Evolutionary conservation across 2,329 filamentous ascomycete genomes (phyloP).

Genomic region (Hypoxylon sp.): DNA sequence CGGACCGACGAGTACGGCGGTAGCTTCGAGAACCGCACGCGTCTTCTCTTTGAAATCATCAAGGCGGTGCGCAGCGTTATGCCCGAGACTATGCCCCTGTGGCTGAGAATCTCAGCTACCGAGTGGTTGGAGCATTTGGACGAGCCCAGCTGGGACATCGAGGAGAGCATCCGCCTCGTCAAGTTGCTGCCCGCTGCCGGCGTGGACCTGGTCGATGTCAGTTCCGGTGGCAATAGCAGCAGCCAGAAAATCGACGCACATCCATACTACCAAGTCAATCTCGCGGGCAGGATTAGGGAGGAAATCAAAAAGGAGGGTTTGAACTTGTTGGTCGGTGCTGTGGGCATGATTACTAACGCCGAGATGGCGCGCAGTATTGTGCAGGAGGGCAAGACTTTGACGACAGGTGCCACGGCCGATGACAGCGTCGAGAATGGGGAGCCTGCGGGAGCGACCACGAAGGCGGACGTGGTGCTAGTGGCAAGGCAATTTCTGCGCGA

Average conservation of each 20-base stretch:
- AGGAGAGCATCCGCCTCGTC: constrained; percentile 75
- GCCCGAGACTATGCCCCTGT: constrained; percentile 66
- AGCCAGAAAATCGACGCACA: constrained; percentile 70
- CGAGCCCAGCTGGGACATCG: constrained; percentile 73
- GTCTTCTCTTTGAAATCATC: constrained; percentile 69
- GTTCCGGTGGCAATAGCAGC: constrained; percentile 77
- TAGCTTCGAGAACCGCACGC: constrained; percentile 73
- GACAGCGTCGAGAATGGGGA: constrained; percentile 58
- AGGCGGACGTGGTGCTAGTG: constrained; percentile 78
- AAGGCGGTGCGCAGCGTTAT: constrained; percentile 64
- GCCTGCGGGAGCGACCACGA: constrained; percentile 55
- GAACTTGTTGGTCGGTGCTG: constrained; percentile 75
- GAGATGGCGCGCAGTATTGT: constrained; percentile 72
- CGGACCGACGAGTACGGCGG: constrained; percentile 71
- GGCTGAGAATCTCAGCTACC: constrained; percentile 70
- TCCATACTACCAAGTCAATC: constrained; percentile 79
- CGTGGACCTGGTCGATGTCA: constrained; percentile 87
- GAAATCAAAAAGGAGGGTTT: constrained; percentile 65
- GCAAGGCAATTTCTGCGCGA: constrained; percentile 86
- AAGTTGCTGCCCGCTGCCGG: constrained; percentile 77
- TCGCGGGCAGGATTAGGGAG: constrained; percentile 78
- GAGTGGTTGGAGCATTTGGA: constrained; percentile 69
- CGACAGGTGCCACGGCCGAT: constrained; percentile 53
- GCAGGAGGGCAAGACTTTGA: constrained; percentile 60
- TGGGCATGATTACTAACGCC: constrained; percentile 79